Base-by-base conservation (phyloP, 345 rosid species). In the Salix viminalis region DNA sequence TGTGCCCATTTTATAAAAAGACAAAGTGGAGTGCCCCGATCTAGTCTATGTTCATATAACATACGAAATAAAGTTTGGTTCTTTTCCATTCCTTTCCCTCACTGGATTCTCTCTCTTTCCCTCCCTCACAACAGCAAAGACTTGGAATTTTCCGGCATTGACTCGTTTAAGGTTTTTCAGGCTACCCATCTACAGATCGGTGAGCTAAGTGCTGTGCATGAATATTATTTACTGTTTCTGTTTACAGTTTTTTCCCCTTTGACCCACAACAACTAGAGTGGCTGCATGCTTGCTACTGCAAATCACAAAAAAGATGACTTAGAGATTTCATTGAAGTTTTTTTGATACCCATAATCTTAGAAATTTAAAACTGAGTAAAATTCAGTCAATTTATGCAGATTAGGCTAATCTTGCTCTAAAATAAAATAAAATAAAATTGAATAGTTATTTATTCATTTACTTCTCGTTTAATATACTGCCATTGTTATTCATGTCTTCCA, bases 231-330 rank as follows among this genome's bases (percentile, higher is more conserved):
- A 23, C 65, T 12, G 32, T 61, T 48, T 34, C 8, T 32, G 42
- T 26, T 42, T 19, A 68, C 37, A 36, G 7, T 24, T 64, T 11
- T 74, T 37, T 6, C 6, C 9, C 32, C 8, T 64, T 30, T 64
- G 76, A 41, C 69, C 41, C 44, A 21, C 32, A 18, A 10, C 8
- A 13, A 10, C 21, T 15, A 65, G 9, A 48, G 44, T 32, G 37
- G 54, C 81, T 77, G 58, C 84, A 82, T 82, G 64, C 72, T 26
- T 64, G 72, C 56, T 50, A 37, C 24, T 24, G 64, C 36, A 42
- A 74, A 72, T 76, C 80, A 75, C 13, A 70, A 61, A 50, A 5
- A 69, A 76, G 86, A 84, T 81, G 80, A 79, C 76, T 30, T 50
- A 8, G 15, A 77, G 82, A 78, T 76, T 77, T 71, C 24, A 23